Conservation (phyloP, 2,329 filamentous ascomycete genomes). For the Aspergillus terreus region DNA sequence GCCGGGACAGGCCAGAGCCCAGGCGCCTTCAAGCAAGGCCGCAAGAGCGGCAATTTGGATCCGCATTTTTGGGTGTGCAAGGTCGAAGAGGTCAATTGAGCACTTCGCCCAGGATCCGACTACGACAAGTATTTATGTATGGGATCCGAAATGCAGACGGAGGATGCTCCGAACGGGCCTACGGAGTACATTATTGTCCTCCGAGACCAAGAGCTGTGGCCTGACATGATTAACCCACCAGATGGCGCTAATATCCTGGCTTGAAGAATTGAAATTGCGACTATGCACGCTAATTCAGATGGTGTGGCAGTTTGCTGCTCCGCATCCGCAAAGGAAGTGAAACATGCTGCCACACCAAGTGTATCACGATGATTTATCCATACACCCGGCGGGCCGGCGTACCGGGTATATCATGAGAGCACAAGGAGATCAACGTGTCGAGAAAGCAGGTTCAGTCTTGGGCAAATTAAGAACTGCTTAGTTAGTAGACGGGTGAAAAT, state of each 20-base stretch:
- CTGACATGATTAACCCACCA: too few species aligned
- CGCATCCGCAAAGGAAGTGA: neutral
- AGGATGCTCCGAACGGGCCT: neutral
- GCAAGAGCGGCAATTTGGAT: constrained; percentile 9
- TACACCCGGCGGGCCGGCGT: neutral
- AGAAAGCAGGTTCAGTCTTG: too few species aligned
- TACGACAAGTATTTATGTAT: neutral
- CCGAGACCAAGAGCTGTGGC: neutral
- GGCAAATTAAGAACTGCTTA: too few species aligned
- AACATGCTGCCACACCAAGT: neutral
- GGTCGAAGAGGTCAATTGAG: neutral
- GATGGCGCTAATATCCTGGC: too few species aligned
- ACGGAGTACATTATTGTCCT: too few species aligned
- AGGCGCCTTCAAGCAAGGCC: constrained; percentile 5
- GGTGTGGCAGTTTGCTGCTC: neutral
- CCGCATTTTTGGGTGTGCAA: constrained; percentile 7
- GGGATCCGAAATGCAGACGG: neutral
- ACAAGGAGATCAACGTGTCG: neutral
- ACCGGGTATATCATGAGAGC: neutral
- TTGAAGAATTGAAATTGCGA: too few species aligned
- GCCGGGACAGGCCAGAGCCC: constrained; percentile 34
- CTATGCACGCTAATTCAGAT: too few species aligned
- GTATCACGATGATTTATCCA: neutral
- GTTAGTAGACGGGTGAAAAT: neutral
- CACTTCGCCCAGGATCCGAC: neutral